Percentiles rank a stretch among this genome's conserved stretches.
Conservation (phyloP, 306 rosid species). For the Castanea sativa region DNA sequence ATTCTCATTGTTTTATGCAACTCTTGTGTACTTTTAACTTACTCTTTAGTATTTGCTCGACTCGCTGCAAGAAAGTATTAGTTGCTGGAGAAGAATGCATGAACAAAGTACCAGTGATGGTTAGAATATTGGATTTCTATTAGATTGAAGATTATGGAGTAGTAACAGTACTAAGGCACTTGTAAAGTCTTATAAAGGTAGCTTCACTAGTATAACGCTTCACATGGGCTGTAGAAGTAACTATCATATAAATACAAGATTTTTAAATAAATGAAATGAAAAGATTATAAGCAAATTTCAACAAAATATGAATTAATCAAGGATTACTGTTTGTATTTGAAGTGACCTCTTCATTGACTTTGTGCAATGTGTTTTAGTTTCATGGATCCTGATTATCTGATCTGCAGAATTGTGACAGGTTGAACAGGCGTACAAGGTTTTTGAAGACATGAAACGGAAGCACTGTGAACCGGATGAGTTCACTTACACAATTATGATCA, state of each 20-base stretch:
- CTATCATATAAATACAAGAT: neutral
- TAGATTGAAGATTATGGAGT: no score
- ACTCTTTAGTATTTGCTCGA: no score
- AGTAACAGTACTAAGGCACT: no score
- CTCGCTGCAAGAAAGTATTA: no score
- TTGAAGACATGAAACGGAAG: slow-evolving; percentile 82
- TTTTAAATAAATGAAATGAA: neutral
- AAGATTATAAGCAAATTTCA: neutral
- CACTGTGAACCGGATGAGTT: slow-evolving; percentile 79
- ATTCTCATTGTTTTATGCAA: neutral
- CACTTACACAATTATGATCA: slow-evolving; percentile 86
- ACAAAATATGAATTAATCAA: neutral
- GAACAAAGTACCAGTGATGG: no score
- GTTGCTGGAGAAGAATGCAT: no score
- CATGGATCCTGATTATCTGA: slow-evolving; percentile 29
- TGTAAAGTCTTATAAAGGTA: no score
- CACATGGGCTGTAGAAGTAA: neutral
- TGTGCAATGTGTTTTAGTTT: neutral
- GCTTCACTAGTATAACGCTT: neutral
- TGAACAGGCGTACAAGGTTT: slow-evolving; percentile 65
- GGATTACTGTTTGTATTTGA: neutral
- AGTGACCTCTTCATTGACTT: neutral
- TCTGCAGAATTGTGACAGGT: slow-evolving; percentile 58
- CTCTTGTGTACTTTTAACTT: no score
- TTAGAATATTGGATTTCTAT: no score